Evolutionary conservation across 106 monocot species (phyloP).

Genomic region (Acanthochlamys bracteata): DNA sequence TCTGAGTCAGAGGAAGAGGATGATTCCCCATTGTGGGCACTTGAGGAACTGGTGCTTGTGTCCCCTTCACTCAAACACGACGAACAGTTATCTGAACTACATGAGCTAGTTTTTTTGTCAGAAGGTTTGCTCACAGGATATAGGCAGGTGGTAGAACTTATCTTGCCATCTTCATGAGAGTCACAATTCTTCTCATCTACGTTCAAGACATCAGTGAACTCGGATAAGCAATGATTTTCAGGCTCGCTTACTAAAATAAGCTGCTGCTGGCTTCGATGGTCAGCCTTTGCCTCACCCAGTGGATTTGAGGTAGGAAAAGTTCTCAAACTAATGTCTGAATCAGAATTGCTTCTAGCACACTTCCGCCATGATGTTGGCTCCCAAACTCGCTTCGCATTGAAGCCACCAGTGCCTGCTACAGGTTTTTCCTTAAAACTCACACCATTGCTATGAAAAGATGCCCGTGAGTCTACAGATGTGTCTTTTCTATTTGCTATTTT

Average conservation of each 20-base stretch:
- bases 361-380: slow-evolving; percentile 53
- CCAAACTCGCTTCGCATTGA: slow-evolving; percentile 51
- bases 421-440: slow-evolving; percentile 27
- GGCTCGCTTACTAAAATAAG: neutral
- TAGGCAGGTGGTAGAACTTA: slow-evolving; percentile 7
- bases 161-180: slow-evolving; percentile 7
- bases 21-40: slow-evolving; percentile 46
- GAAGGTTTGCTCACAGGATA: slow-evolving; percentile 8
- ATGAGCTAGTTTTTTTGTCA: slow-evolving; percentile 28
- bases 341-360: slow-evolving; percentile 19
- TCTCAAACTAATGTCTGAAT: slow-evolving; percentile 9
- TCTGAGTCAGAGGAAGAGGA: slow-evolving; percentile 83
- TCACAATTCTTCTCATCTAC: slow-evolving; percentile 1
- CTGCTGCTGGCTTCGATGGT: slow-evolving; percentile 8
- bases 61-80: slow-evolving; percentile 63
- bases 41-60: slow-evolving; percentile 45
- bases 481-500: slow-evolving; percentile 22
- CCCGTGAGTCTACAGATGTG: slow-evolving; percentile 12
- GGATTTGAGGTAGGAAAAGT: slow-evolving; percentile 6
- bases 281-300: slow-evolving; percentile 11
- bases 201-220: slow-evolving; percentile 1
- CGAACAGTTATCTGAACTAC: slow-evolving; percentile 66
- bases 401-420: slow-evolving; percentile 2
- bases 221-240: slow-evolving; percentile 6
- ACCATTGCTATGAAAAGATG: slow-evolving; percentile 15